Evolutionary conservation across 495 filamentous ascomycete genomes (phyloP).

Genomic region (Trichoderma erinaceum): DNA sequence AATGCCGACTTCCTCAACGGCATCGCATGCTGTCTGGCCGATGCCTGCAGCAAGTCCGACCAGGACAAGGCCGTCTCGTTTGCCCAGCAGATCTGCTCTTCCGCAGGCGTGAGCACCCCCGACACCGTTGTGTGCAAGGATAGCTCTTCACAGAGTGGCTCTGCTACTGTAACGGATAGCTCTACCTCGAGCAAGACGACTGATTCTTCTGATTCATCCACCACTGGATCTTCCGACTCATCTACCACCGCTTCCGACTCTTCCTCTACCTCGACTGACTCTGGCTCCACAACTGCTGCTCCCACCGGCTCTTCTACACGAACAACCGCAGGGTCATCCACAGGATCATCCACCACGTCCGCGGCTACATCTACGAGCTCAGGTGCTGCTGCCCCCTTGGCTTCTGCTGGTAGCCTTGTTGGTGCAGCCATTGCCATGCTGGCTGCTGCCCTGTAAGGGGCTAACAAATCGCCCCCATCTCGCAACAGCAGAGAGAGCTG

Average conservation of each 20-base stretch:
- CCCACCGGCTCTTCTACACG: neutral
- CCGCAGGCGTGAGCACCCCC: conserved; percentile 14
- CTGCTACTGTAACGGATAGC: neutral
- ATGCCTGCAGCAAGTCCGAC: conserved; percentile 45
- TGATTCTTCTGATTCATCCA: neutral
- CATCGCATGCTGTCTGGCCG: conserved; percentile 58
- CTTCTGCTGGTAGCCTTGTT: conserved; percentile 5
- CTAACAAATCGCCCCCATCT: neutral
- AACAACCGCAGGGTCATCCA: neutral
- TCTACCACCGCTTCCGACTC: neutral
- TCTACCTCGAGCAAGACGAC: neutral
- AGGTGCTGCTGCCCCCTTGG: neutral
- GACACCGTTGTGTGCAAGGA: conserved; percentile 15
- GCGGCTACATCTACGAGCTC: neutral
- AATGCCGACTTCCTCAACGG: conserved; percentile 46
- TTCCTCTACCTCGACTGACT: neutral
- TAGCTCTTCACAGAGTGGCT: neutral
- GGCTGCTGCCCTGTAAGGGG: conserved; percentile 1
- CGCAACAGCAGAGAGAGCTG: neutral
- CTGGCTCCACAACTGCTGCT: neutral
- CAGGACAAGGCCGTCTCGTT: conserved; percentile 34
- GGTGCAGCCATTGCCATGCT: conserved; percentile 3
- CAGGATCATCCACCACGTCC: neutral
- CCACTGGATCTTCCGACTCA: neutral
- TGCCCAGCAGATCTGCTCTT: conserved; percentile 19